Evolutionary conservation across 1,139 yeast genomes (phyloP), one percentile per base, ranked within the genome.

Genomic region (Starmera stellimalicola): DNA sequence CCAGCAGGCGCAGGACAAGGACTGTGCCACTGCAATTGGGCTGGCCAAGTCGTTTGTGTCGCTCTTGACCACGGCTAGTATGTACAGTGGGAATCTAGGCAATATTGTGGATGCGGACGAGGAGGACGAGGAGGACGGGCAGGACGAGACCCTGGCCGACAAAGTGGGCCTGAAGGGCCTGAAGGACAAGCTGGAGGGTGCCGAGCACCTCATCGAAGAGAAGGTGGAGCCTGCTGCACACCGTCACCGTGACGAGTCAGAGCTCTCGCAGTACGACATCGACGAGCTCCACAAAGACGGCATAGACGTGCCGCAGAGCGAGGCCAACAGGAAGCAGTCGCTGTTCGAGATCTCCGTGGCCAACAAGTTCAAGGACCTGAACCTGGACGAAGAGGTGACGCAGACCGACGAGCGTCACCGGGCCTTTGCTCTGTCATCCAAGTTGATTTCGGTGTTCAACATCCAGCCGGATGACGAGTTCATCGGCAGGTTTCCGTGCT

Each of bases 401-500:
- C 23, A 42, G 7, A 14, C 12, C 12, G 41, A 42, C 16, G 37
- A 47, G 14, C 39, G 37, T 8, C 41, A 42, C 18, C 44, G 62
- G 18, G 65, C 65, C 0, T 27, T 42, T 3, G 61, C 58, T 1
- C 41, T 66, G 4, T 50, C 55, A 16, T 44, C 48, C 5, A 61
- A 61, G 36, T 40, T 68, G 27, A 49, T 48, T 19, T 41, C 47
- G 3, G 54, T 57, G 2, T 67, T 68, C 36, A 52, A 52, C 5
- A 50, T 78, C 16, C 55, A 57, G 14, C 68, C 65, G 22, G 65
- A 66, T 29, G 87, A 78, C 41, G 53, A 55, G 18, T 67, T 77
- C 40, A 50, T 68, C 27, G 69, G 69, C 11, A 77, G 77, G 42
- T 81, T 67, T 48, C 70, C 80, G 6, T 75, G 87, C 23, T 88